Conservation (phyloP, 805 yeast species). For the Suhomyces sp. region DNA sequence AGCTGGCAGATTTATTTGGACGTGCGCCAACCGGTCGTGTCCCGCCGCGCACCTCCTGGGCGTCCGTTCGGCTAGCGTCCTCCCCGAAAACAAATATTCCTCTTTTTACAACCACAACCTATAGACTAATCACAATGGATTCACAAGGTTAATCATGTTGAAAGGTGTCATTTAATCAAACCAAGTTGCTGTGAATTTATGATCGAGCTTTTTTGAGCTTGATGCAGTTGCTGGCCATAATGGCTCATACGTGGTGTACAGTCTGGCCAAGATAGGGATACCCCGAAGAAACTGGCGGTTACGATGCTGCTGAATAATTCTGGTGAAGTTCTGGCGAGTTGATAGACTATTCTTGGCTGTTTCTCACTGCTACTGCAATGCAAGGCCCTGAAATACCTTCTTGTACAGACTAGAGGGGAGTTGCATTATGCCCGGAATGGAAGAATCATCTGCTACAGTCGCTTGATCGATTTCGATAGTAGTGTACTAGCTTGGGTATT, state of each 20-base stretch:
- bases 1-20: too few relatives aligned
- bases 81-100: background rate
- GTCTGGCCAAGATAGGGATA: background rate
- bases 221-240: background rate
- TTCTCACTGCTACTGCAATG: too few relatives aligned
- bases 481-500: too few relatives aligned
- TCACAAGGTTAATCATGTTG: background rate
- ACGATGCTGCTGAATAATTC: background rate
- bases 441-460: background rate
- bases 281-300: background rate
- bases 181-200: background rate
- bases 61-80: background rate
- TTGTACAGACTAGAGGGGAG: background rate
- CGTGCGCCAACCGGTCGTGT: background rate
- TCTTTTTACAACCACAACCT: background rate
- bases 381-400: background rate
- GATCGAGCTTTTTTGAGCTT: background rate
- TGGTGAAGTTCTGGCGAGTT: background rate
- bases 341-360: background rate
- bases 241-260: background rate
- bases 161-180: background rate
- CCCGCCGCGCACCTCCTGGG: background rate
- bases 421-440: too few relatives aligned
- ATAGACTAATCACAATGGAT: background rate
- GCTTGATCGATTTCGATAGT: too few relatives aligned